These are phyloP conservation scores for Penicillium griseofulvum DNA, from an alignment of 2,329 filamentous ascomycete genomes.

Conservation along the genomic window DNA sequence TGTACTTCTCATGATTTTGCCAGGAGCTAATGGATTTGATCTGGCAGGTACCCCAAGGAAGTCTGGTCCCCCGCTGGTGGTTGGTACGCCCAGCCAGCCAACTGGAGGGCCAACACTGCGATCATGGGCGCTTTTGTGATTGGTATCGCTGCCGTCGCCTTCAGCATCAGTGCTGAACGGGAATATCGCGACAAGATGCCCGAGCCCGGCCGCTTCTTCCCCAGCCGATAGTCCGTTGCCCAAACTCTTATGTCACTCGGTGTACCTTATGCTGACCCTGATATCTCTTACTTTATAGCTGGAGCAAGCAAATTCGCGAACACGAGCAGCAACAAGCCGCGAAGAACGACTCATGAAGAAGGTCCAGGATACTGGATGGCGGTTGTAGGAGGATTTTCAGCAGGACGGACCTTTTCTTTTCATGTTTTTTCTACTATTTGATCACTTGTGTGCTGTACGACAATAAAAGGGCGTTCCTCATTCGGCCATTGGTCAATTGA, in stretches of 20 bases:
- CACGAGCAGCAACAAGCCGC: conserved; percentile 57
- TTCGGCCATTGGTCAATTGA: conserved; percentile 34
- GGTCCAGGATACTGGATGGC: conserved; percentile 15
- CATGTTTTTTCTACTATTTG: conserved; percentile 31
- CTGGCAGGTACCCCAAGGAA: conserved; percentile 85
- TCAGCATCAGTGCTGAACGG: conserved; percentile 69
- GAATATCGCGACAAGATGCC: conserved; percentile 75
- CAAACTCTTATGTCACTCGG: conserved; percentile 3
- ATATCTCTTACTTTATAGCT: conserved; percentile 46
- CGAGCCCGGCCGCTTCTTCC: conserved; percentile 73
- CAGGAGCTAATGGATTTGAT: conserved; percentile 23
- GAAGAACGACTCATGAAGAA: conserved; percentile 40
- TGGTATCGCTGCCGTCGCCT: conserved; percentile 66
- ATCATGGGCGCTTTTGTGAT: conserved; percentile 67
- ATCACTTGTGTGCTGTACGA: conserved; percentile 38
- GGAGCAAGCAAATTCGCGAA: conserved; percentile 70
- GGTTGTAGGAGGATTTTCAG: conserved; percentile 23
- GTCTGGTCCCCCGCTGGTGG: conserved; percentile 98
- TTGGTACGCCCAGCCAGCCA: conserved; percentile 92
- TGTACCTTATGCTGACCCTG: conserved; percentile 17
- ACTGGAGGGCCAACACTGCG: conserved; percentile 92
- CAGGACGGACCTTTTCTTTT: conserved; percentile 28
- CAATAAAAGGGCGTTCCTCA: conserved; percentile 39
- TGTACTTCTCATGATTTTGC: conserved; percentile 39
- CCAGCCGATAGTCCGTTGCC: conserved; percentile 72